Evolutionary conservation across 345 rosid genomes (phyloP).

Genomic region (Passiflora organensis): DNA sequence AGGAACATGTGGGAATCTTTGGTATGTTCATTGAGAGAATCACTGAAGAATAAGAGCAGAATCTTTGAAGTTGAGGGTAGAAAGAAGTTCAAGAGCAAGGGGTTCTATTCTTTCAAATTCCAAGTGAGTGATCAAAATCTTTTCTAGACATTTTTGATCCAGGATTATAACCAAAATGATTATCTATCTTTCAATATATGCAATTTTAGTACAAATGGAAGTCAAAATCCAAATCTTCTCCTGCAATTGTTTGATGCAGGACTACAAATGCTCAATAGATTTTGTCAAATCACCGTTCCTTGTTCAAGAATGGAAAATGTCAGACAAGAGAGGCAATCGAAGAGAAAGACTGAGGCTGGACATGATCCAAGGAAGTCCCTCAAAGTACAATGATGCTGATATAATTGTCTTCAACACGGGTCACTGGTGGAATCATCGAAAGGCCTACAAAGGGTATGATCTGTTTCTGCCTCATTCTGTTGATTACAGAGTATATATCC

Average conservation of each 20-base stretch:
- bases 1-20: slow-evolving; percentile 78
- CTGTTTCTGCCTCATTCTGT: neutral
- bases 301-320: slow-evolving; percentile 44
- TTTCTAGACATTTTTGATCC: too few species aligned
- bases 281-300: slow-evolving; percentile 57
- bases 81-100: slow-evolving; percentile 37
- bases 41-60: slow-evolving; percentile 44
- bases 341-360: slow-evolving; percentile 53
- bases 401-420: slow-evolving; percentile 63
- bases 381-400: slow-evolving; percentile 42
- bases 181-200: too few species aligned
- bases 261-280: slow-evolving; percentile 45
- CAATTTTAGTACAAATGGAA: too few species aligned
- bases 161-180: too few species aligned
- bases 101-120: slow-evolving; percentile 53
- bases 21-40: slow-evolving; percentile 54
- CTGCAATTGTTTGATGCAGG: slow-evolving; percentile 23
- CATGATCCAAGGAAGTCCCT: slow-evolving; percentile 33
- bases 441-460: slow-evolving; percentile 41
- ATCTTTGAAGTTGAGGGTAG: slow-evolving; percentile 38
- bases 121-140: slow-evolving; percentile 18
- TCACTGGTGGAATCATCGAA: slow-evolving; percentile 74
- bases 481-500: too few species aligned
- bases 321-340: slow-evolving; percentile 24
- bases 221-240: neutral